Evolutionary conservation across 495 filamentous ascomycete genomes (phyloP).

Genomic region (Aspergillus kassunensis): DNA sequence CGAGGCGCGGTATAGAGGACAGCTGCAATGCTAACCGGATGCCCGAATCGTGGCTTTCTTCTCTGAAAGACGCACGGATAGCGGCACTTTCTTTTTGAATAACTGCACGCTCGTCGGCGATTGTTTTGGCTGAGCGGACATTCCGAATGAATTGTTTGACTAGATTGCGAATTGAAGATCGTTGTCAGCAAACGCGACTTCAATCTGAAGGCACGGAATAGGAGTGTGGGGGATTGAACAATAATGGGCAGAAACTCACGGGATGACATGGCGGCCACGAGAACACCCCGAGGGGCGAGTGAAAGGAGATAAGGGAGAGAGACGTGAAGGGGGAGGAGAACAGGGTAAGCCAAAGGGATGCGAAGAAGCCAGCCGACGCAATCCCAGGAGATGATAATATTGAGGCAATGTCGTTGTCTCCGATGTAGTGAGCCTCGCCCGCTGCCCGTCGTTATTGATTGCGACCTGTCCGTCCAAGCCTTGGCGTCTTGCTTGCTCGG

Average conservation of each 20-base stretch:
- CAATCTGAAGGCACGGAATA: constrained; percentile 10
- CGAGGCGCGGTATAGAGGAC: not conserved
- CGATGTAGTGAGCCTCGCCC: constrained; percentile 18
- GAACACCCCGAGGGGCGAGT: constrained; percentile 34
- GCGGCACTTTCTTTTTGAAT: constrained; percentile 98
- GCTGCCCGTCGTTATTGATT: constrained; percentile 1
- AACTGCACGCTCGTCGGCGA: constrained; percentile 95
- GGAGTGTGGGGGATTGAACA: constrained; percentile 33
- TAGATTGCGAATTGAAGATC: constrained; percentile 29
- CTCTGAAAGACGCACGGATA: constrained; percentile 92
- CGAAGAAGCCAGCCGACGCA: constrained; percentile 25
- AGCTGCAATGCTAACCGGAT: constrained; percentile 58
- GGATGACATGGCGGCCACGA: constrained; percentile 60
- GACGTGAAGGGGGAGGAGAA: not conserved
- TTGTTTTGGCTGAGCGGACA: constrained; percentile 95
- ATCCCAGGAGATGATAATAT: constrained; percentile 7
- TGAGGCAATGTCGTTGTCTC: not conserved
- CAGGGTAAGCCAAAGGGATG: not conserved
- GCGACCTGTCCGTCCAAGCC: constrained; percentile 21
- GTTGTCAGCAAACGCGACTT: constrained; percentile 13
- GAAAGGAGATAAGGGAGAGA: not conserved
- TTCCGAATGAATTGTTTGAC: constrained; percentile 99
- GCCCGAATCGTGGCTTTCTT: constrained; percentile 89
- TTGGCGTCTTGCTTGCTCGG: constrained; percentile 15
- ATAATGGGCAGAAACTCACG: constrained; percentile 47